Percentiles rank a stretch among this genome's conserved stretches.
phyloP scores from a whole-genome alignment of 108 stramenopile species.

The Stephanodiscus triporus region DNA sequence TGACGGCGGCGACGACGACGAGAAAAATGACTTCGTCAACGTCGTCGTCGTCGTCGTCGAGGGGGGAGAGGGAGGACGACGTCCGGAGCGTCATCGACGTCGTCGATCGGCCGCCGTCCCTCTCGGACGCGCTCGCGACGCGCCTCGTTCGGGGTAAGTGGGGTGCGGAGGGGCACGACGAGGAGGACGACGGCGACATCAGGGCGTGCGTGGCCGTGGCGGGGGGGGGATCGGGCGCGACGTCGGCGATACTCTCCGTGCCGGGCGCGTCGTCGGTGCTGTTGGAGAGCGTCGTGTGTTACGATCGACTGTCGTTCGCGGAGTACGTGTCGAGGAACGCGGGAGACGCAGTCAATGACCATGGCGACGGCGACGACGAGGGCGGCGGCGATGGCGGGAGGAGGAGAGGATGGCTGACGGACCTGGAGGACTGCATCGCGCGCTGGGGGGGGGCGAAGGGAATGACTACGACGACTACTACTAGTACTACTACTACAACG shows the following conservation, averaged over 20 bases:
- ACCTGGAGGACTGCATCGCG: slow-evolving; percentile 1
- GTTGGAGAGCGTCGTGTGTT: slow-evolving; percentile 64
- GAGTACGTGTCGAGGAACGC: slow-evolving; percentile 50
- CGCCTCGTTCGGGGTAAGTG: neutral
- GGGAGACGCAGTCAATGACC: neutral
- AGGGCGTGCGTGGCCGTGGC: slow-evolving; percentile 38
- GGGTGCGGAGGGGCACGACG: neutral
- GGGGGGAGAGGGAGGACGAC: neutral
- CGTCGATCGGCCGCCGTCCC: neutral
- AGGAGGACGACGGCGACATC: neutral
- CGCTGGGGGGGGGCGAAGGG: neutral
- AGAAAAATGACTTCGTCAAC: neutral
- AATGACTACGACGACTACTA: too few species aligned
- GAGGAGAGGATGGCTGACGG: neutral
- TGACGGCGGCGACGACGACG: neutral
- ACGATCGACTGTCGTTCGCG: slow-evolving; percentile 72
- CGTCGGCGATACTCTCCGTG: slow-evolving; percentile 69
- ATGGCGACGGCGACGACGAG: neutral
- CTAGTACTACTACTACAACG: neutral
- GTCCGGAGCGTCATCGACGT: neutral
- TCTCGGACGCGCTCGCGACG: neutral
- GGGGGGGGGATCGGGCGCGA: slow-evolving; percentile 64
- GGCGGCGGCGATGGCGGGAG: neutral
- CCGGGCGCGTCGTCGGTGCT: slow-evolving; percentile 73
- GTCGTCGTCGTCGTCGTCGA: neutral